Evolutionary conservation across 352 stramenopile species (phyloP), one percentile per base, ranked within the genome.

Genomic region (Phytopythium kandeliae): DNA sequence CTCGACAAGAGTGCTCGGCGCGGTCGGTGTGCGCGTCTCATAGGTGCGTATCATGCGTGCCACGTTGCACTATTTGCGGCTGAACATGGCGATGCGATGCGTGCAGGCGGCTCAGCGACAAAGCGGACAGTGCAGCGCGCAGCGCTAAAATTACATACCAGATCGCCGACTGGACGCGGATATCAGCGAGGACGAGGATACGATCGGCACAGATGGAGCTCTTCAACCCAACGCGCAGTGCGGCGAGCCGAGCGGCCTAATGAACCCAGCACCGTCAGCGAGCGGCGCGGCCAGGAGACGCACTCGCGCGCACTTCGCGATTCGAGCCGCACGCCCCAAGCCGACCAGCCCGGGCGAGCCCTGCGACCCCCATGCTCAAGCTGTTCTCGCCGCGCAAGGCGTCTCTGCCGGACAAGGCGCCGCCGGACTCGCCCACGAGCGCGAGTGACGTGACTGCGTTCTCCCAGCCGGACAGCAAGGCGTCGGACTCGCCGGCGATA

Each of bases 301-400:
- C n/a, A n/a, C n/a, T n/a, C n/a, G n/a, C n/a, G n/a, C n/a, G n/a
- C n/a, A n/a, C n/a, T n/a, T n/a, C n/a, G n/a, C n/a, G n/a, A n/a
- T n/a, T n/a, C n/a, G n/a, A n/a, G n/a, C n/a, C n/a, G n/a, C n/a
- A n/a, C n/a, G 4, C 21, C 3, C 1, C 47, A 53, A 43, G 22
- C 13, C 28, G 30, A 7, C 45, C 5, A 11, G 17, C 22, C 44
- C 25, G 41, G 21, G 4, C 28, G 4, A 31, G 4, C 28, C 25
- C 17, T 10, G 9, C 19, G 3, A 6, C 11, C 11, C 15, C 35
- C 51, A 71, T 71, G 63, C 19, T 63, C 33, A 48, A 55, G 26
- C 28, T 62, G 52, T 62, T 71, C 47, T 68, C 63, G 24, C 38
- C 48, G 19, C 48, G 42, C 0, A 71, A 65, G 28, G 24, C 47